phyloP scores from a whole-genome alignment of 371 early-diverging fungal genomes.

The Syncephalastrum racemosum region DNA sequence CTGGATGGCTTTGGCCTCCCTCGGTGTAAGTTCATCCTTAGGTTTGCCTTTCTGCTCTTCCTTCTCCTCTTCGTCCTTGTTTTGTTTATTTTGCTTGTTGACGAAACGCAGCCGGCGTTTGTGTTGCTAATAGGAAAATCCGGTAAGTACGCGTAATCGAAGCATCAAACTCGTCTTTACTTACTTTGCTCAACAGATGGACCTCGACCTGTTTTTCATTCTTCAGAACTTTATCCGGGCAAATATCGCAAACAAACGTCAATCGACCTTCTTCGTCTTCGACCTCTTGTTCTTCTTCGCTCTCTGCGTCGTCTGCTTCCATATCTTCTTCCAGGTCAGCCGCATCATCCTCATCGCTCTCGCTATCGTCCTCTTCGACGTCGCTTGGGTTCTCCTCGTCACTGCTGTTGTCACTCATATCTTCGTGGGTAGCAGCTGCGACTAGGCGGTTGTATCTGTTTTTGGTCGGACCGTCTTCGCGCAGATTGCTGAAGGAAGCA shows the following conservation, averaged over 20 bases:
- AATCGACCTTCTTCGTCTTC: conserved; percentile 18
- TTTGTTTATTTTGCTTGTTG: conserved; percentile 4
- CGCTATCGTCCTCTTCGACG: conserved; percentile 9
- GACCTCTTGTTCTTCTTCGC: conserved; percentile 11
- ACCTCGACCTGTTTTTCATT: conserved; percentile 20
- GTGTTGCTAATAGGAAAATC: conserved; percentile 6
- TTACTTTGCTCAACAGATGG: conserved; percentile 28
- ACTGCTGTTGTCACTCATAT: conserved; percentile 6
- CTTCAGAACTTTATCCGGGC: conserved; percentile 24
- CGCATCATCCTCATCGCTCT: conserved; percentile 10
- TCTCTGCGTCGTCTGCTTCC: conserved; percentile 6
- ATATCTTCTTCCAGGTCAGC: conserved; percentile 9
- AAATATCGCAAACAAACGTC: conserved; percentile 22
- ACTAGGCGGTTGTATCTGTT: conserved; percentile 12
- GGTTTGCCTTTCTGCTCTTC: conserved; percentile 1
- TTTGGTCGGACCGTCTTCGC: neutral
- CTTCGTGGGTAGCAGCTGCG: conserved; percentile 16
- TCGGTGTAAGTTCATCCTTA: too few relatives aligned
- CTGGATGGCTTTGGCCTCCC: too few relatives aligned
- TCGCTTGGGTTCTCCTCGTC: conserved; percentile 14
- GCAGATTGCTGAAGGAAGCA: conserved; percentile 4
- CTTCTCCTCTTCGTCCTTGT: neutral
- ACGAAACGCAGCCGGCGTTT: conserved; percentile 16
- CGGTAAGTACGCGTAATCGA: neutral
- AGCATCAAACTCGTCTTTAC: neutral